phyloP scores from a whole-genome alignment of 495 filamentous ascomycete species.

The Hypoxylon cercidicola region DNA sequence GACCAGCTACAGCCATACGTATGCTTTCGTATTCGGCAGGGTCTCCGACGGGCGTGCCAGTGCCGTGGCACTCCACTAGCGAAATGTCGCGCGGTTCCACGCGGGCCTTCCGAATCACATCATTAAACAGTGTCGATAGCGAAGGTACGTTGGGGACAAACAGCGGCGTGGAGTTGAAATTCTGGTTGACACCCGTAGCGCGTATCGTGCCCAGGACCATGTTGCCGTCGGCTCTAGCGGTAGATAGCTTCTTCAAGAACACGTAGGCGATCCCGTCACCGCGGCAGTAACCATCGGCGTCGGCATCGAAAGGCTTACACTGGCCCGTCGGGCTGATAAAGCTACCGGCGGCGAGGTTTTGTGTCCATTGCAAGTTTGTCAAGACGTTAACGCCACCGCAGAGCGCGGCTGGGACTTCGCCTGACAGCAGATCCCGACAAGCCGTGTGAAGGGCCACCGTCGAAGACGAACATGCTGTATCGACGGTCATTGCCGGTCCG shows the following conservation, averaged over 20 bases:
- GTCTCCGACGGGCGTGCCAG: constrained; percentile 54
- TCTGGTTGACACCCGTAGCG: constrained; percentile 55
- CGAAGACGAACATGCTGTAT: constrained; percentile 63
- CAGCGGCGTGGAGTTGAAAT: constrained; percentile 43
- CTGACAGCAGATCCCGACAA: constrained; percentile 44
- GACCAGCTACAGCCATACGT: constrained; percentile 44
- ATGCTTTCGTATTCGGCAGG: constrained; percentile 56
- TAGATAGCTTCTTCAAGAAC: constrained; percentile 57
- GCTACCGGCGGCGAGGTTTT: constrained; percentile 45
- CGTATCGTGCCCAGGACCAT: constrained; percentile 62
- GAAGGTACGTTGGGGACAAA: constrained; percentile 48
- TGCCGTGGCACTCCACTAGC: constrained; percentile 54
- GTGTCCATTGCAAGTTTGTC: constrained; percentile 13
- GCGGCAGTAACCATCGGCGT: constrained; percentile 63
- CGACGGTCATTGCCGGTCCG: constrained; percentile 59
- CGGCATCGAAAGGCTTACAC: constrained; percentile 40
- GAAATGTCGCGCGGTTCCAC: constrained; percentile 33
- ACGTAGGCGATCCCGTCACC: constrained; percentile 61
- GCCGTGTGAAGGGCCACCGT: constrained; percentile 56
- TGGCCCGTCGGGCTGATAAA: constrained; percentile 4
- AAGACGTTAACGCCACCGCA: constrained; percentile 43
- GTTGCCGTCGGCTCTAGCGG: constrained; percentile 50
- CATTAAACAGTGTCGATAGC: constrained; percentile 33
- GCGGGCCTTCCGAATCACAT: background rate
- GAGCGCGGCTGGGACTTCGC: constrained; percentile 53